These are phyloP conservation scores for Epichloe bromicola DNA, from an alignment of 2,329 filamentous ascomycete genomes.

Conservation along the genomic window DNA sequence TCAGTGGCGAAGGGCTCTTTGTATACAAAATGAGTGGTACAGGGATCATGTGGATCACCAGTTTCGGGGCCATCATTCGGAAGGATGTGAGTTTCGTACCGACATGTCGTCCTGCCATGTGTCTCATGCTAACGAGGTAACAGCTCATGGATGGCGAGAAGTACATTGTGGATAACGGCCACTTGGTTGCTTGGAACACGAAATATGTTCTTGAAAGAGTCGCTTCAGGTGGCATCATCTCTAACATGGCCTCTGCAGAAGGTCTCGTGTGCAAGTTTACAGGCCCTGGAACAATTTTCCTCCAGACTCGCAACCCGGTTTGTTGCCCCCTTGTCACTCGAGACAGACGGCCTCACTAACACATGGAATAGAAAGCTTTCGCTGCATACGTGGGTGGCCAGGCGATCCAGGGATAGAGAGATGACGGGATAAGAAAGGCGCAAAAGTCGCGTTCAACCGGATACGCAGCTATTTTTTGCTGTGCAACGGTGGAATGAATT, in stretches of 20 bases:
- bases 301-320: slow-evolving; percentile 81
- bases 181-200: slow-evolving; percentile 93
- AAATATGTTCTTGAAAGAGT: slow-evolving; percentile 87
- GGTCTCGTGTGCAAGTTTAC: slow-evolving; percentile 91
- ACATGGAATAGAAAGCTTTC: slow-evolving; percentile 32
- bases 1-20: slow-evolving; percentile 84
- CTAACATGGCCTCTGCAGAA: slow-evolving; percentile 67
- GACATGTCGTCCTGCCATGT: neutral
- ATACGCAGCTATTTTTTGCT: neutral
- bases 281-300: slow-evolving; percentile 78
- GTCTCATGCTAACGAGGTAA: neutral
- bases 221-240: slow-evolving; percentile 84
- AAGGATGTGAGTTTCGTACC: slow-evolving; percentile 55
- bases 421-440: neutral
- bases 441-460: neutral
- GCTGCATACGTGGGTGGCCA: slow-evolving; percentile 38
- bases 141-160: slow-evolving; percentile 57
- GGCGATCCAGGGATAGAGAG: slow-evolving; percentile 18
- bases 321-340: slow-evolving; percentile 13
- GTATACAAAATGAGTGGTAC: slow-evolving; percentile 74
- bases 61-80: slow-evolving; percentile 86
- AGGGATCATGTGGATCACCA: slow-evolving; percentile 79
- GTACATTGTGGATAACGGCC: slow-evolving; percentile 87
- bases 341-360: neutral
- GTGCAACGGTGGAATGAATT: neutral